Evolutionary conservation across 345 rosid genomes (phyloP).

Genomic region (Hibiscus trionum): DNA sequence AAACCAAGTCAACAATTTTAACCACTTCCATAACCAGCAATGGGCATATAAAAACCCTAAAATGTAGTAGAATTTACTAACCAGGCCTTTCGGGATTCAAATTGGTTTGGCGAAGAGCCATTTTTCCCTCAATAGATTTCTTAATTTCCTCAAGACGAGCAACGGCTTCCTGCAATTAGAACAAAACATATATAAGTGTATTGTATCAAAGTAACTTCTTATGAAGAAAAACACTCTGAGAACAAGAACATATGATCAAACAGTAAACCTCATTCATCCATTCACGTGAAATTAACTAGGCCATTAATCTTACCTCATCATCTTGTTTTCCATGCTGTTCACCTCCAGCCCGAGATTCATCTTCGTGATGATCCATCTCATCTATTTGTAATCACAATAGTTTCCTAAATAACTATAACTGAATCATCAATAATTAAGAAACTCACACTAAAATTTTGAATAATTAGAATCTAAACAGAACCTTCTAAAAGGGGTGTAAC

Average conservation of each 20-base stretch:
- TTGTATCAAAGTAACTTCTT: background rate
- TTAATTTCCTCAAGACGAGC: conserved; percentile 87
- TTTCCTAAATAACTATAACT: background rate
- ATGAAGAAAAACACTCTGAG: background rate
- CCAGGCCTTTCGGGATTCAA: conserved; percentile 96
- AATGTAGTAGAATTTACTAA: conserved; percentile 23
- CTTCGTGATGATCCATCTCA: conserved; percentile 63
- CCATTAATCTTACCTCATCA: conserved; percentile 48
- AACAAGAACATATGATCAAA: background rate
- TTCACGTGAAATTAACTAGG: background rate
- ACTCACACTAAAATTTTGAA: background rate
- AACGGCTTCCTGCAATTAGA: conserved; percentile 57
- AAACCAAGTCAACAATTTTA: background rate
- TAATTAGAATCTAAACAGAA: background rate
- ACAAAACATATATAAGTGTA: background rate
- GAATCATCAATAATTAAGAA: background rate
- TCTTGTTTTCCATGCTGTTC: conserved; percentile 56
- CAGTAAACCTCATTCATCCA: background rate
- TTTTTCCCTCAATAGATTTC: conserved; percentile 71
- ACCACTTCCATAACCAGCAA: background rate
- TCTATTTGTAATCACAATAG: background rate
- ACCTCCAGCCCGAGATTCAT: conserved; percentile 37
- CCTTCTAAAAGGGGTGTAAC: background rate
- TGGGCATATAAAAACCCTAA: background rate
- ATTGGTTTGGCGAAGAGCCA: conserved; percentile 84